Evolutionary conservation across 2,329 filamentous ascomycete genomes (phyloP), one percentile per base, ranked within the genome.

Genomic region (Triangularia verruculosa): DNA sequence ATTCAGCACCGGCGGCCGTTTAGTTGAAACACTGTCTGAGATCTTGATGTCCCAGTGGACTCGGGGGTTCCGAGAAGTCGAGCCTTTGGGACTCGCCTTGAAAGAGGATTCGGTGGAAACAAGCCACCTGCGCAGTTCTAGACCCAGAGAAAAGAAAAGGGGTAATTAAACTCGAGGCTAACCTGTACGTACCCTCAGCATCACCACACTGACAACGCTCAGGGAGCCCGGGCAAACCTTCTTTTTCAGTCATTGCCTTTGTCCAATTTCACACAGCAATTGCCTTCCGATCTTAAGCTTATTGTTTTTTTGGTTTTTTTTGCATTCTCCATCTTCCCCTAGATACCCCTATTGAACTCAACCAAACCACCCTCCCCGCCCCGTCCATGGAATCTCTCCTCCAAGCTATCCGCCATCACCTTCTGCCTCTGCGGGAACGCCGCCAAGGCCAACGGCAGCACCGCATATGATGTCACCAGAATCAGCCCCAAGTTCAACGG

Each of bases 261-360:
- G n/a, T n/a, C n/a, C n/a, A 20, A 20, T 17, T 17, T 17, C 5
- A 6, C n/a, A 22, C 34, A 43, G 4, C 34, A 43, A n/a, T n/a
- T 43, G 8, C 8, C 30, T 32, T 32, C n/a, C n/a, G 30, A 17
- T n/a, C 15, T 43, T 43, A n/a, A 43, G 9, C 9, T 8, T 17
- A 13, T n/a, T 30, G 30, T 25, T 13, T 13, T 34, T 30, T 17
- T 4, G 5, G 22, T 28, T 53, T 43, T 47, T n/a, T n/a, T n/a
- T n/a, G n/a, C n/a, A n/a, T n/a, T n/a, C n/a, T n/a, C n/a, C n/a
- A n/a, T n/a, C 51, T 8, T 28, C 34, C n/a, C 52, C 62, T 78
- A 97, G 71, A 99, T 94, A 12, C 95, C 95, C 72, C 95, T 86
- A 77, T 99, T 98, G 78, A 99, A 98, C 75, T 96, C 92, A n/a